Evolutionary conservation across 2,329 filamentous ascomycete genomes (phyloP), one percentile per base, ranked within the genome.

Genomic region (Cercospora brassicicola): DNA sequence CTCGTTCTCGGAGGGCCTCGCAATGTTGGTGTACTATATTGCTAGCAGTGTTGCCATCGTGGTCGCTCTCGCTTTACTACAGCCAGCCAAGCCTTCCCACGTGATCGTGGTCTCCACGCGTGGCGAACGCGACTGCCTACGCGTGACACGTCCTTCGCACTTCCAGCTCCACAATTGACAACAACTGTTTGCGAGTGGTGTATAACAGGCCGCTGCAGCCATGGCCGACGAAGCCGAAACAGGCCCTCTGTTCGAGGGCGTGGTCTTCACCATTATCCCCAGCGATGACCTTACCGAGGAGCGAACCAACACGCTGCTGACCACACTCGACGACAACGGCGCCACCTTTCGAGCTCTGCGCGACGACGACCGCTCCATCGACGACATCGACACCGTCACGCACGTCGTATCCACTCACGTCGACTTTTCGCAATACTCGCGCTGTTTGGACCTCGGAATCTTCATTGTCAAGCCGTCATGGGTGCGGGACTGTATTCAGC

Each of bases 401-500:
- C 89, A 91, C 77, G 86, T 92, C 68, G 83, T 92, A 71, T 86
- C 94, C 66, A 88, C 89, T 67, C 94, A 91, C 0, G 91, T 93
- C 79, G 93, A 99, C 78, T 99, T 99, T 74, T 89, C 92, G n/a
- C 89, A 94, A 75, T 98, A 95, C 78, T 84, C 87, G 68, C 85
- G 88, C 69, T 89, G 92, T 1, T 85, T 90, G 71, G 90, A 92
- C 59, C 83, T 88, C 71, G 90, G 96, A 85, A 90, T 95, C 60
- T 91, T 93, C 10, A 91, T 98, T 0, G 89, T 98, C 30, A 94
- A 89, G 71, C 89, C 91, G 3, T 83, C 87, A 66, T 99, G 95
- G 94, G 87, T 97, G 57, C 85, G 87, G 3, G 84, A 85, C 26
- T 95, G 91, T 3, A 79, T 97, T 2, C 79, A 84, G 23, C 91